Percentiles rank a stretch among this genome's conserved stretches.
Conservation (phyloP, 2,329 filamentous ascomycete genomes). For the Mycosphaerelloides madeirae region DNA sequence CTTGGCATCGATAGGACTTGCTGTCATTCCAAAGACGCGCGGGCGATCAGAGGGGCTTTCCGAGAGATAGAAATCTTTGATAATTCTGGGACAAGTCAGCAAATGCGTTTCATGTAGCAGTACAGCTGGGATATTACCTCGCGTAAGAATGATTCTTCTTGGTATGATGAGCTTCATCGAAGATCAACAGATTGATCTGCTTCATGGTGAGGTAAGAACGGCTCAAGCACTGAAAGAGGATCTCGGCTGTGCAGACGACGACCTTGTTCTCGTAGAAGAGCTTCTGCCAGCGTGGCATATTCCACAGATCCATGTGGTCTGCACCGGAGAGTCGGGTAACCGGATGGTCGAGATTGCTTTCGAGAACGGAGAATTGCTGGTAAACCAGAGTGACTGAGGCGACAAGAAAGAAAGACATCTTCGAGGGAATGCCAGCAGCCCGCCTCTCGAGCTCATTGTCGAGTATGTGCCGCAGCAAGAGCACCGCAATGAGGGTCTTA, state of each 20-base stretch:
- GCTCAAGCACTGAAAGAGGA: constrained; percentile 72
- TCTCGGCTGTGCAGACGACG: constrained; percentile 87
- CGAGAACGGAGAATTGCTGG: constrained; percentile 80
- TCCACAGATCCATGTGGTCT: constrained; percentile 59
- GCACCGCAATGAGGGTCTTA: constrained; percentile 91
- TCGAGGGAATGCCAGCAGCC: constrained; percentile 53
- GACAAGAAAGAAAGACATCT: constrained; percentile 80
- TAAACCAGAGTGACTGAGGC: constrained; percentile 83
- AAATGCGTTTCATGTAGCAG: neutral
- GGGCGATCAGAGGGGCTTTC: constrained; percentile 53
- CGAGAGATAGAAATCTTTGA: constrained; percentile 75
- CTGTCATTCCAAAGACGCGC: constrained; percentile 91
- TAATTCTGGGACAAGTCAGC: constrained; percentile 52
- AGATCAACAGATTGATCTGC: constrained; percentile 83
- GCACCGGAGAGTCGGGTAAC: constrained; percentile 71
- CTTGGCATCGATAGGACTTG: constrained; percentile 84
- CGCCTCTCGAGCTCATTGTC: constrained; percentile 72
- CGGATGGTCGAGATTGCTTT: constrained; percentile 71
- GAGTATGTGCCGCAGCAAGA: constrained; percentile 72
- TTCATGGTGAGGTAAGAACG: constrained; percentile 75
- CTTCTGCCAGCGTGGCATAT: constrained; percentile 55
- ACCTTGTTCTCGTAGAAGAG: constrained; percentile 66
- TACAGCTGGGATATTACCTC: constrained; percentile 38
- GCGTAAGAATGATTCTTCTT: constrained; percentile 93
- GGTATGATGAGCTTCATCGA: constrained; percentile 93